These are phyloP conservation scores for Keithomyces neogunnii DNA, from an alignment of 2,329 filamentous ascomycete species.

Conservation along the genomic window DNA sequence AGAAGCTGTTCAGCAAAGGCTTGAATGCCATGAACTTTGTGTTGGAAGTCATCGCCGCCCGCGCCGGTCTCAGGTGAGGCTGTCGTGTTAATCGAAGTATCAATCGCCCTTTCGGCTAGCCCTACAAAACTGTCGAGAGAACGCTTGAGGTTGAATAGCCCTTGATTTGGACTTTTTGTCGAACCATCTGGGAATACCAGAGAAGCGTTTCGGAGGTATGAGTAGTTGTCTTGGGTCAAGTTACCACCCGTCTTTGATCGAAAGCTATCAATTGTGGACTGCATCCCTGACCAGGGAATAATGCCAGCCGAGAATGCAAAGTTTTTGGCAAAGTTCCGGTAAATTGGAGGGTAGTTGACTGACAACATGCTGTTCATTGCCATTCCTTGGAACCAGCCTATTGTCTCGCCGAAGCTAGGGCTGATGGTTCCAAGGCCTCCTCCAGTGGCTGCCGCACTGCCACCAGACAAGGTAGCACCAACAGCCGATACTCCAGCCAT, in stretches of 20 bases:
- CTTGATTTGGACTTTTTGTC: constrained; percentile 31
- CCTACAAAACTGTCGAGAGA: constrained; percentile 35
- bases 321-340: constrained; percentile 84
- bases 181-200: constrained; percentile 60
- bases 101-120: constrained; percentile 45
- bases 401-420: constrained; percentile 76
- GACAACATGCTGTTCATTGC: constrained; percentile 96
- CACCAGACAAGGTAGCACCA: constrained; percentile 41
- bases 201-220: constrained; percentile 66
- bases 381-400: constrained; percentile 88
- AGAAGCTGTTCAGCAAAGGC: constrained; percentile 75
- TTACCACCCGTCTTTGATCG: constrained; percentile 76
- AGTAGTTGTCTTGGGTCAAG: constrained; percentile 68
- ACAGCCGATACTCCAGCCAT: constrained; percentile 65
- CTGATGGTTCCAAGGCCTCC: constrained; percentile 58
- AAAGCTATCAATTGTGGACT: constrained; percentile 77
- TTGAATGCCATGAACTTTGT: constrained; percentile 65
- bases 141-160: constrained; percentile 44
- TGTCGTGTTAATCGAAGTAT: constrained; percentile 35
- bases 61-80: constrained; percentile 13
- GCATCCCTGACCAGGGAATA: constrained; percentile 73
- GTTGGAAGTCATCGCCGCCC: constrained; percentile 25
- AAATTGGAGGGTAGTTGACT: constrained; percentile 78
- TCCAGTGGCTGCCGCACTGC: constrained; percentile 37
- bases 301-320: constrained; percentile 87